Percentiles rank a stretch among this genome's conserved stretches.
phyloP scores from a whole-genome alignment of 2,329 filamentous ascomycete genomes.

The Botryosphaeria agaves region DNA sequence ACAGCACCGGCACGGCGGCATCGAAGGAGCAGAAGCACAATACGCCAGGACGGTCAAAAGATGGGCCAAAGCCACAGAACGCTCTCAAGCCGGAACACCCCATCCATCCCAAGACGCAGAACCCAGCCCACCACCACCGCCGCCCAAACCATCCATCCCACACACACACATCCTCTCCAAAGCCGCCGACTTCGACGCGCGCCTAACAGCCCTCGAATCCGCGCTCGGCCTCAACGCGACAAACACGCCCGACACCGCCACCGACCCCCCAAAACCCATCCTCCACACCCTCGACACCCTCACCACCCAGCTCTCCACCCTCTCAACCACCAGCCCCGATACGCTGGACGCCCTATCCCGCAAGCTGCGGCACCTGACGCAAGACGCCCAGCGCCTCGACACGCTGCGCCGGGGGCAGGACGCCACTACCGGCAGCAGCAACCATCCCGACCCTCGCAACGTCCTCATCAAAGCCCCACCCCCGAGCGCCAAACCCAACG shows the following conservation, averaged over 20 bases:
- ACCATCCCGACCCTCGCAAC: not conserved
- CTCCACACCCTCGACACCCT: constrained; percentile 68
- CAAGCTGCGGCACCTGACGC: constrained; percentile 49
- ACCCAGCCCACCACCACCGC: constrained; percentile 1
- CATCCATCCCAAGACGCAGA: constrained; percentile 3
- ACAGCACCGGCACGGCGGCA: constrained; percentile 14
- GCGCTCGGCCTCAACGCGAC: constrained; percentile 62
- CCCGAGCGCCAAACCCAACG: constrained; percentile 1
- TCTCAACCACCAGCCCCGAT: constrained; percentile 55
- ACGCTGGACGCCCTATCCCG: constrained; percentile 57
- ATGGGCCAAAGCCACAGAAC: constrained; percentile 7
- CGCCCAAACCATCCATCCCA: constrained; percentile 35
- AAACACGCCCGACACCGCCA: constrained; percentile 39
- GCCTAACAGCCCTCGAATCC: constrained; percentile 63
- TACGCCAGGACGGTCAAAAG: constrained; percentile 16
- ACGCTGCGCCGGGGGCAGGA: constrained; percentile 23
- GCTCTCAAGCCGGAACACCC: not conserved
- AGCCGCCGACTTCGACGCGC: constrained; percentile 73
- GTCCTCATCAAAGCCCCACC: constrained; percentile 2
- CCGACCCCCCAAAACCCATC: constrained; percentile 43
- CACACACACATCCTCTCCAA: constrained; percentile 57
- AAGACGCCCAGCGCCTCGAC: constrained; percentile 56
- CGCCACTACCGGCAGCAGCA: constrained; percentile 2
- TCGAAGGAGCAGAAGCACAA: constrained; percentile 17
- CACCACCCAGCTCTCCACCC: constrained; percentile 60